phyloP scores from a whole-genome alignment of 1,139 yeast genomes.

The Geotrichum klebahnii region DNA sequence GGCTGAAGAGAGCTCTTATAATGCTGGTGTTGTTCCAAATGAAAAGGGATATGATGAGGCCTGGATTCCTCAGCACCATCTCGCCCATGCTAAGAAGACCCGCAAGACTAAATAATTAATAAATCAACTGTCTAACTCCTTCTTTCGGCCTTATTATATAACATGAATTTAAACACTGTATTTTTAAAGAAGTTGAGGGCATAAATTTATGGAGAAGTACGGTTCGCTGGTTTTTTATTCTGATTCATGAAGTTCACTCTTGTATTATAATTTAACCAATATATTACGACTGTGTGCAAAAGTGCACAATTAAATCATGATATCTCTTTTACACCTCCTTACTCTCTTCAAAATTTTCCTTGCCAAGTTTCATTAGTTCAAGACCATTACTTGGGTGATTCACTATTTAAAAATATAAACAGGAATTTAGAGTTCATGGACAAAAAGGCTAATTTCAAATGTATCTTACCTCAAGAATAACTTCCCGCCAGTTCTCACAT shows the following conservation, averaged over 20 bases:
- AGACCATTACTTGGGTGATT: background rate
- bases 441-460: background rate
- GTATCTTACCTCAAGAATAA: too few relatives aligned
- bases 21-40: conserved; percentile 37
- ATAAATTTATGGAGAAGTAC: too few relatives aligned
- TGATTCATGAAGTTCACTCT: too few relatives aligned
- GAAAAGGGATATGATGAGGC: conserved; percentile 45
- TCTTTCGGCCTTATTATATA: too few relatives aligned
- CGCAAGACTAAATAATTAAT: conserved; percentile 4
- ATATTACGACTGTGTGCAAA: background rate
- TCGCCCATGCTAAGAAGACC: conserved; percentile 25
- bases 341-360: background rate
- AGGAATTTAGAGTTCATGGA: background rate
- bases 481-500: too few relatives aligned
- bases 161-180: too few relatives aligned
- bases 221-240: too few relatives aligned
- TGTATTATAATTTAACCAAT: too few relatives aligned
- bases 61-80: conserved; percentile 54
- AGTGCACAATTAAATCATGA: background rate
- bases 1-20: conserved; percentile 33
- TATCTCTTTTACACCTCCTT: background rate
- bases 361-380: background rate
- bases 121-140: background rate
- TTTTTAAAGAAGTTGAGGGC: too few relatives aligned
- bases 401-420: background rate